A percentile compares a stretch with the other conserved stretches of the same genome.
These are phyloP conservation scores for Medicago lupulina DNA, from an alignment of 306 rosid species.

Conservation along the genomic window DNA sequence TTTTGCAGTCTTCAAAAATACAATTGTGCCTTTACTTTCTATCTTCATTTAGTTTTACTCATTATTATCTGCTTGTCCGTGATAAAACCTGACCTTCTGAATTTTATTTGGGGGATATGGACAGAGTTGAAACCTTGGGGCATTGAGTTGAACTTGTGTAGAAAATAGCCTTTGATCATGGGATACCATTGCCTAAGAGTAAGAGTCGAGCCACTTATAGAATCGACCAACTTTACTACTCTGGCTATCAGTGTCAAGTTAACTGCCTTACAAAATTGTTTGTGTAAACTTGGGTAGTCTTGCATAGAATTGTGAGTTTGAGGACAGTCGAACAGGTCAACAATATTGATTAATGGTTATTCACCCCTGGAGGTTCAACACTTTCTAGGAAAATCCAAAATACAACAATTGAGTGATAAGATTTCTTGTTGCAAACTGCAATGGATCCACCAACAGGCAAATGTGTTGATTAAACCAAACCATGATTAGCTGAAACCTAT, in stretches of 20 bases:
- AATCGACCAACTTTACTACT: not conserved
- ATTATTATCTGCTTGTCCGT: not conserved
- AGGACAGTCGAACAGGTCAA: not conserved
- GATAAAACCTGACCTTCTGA: not conserved
- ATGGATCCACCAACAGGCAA: not conserved
- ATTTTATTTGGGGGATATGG: not conserved
- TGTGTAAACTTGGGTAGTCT: not conserved
- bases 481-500: not conserved
- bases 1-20: not conserved
- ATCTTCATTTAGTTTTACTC: not conserved
- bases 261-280: not conserved
- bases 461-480: not conserved
- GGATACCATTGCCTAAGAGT: not conserved
- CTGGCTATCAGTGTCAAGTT: not conserved
- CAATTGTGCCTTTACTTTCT: conserved; percentile 8
- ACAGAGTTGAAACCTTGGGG: not conserved
- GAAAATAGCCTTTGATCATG: not conserved
- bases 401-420: not conserved
- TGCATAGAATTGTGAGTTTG: conserved; percentile 11
- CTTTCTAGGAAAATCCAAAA: not conserved
- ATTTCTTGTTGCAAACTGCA: not conserved
- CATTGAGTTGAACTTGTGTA: not conserved
- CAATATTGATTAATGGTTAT: not conserved
- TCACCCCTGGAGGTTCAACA: not conserved
- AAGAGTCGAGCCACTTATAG: not conserved